Conservation (phyloP, 2,329 filamentous ascomycete species). For the Madurella fahalii region DNA sequence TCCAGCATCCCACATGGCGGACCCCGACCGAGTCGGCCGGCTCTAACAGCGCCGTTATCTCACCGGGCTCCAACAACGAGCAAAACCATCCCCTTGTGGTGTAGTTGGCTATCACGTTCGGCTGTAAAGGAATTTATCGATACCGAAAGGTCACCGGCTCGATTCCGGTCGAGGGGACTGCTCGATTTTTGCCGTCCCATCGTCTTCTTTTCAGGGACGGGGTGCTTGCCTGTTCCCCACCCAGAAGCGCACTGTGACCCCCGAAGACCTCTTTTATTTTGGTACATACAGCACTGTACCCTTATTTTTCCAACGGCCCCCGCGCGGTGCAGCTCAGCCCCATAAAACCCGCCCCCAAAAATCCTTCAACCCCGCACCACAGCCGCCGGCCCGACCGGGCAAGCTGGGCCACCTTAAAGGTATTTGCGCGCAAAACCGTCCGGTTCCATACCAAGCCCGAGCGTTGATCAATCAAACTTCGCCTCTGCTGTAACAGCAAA, state of each 20-base stretch:
- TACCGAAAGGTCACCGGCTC: conserved; percentile 17
- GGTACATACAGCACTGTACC: too few species aligned
- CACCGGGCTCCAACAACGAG: background rate
- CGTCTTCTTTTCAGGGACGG: too few species aligned
- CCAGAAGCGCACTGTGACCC: too few species aligned
- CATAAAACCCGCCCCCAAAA: too few species aligned
- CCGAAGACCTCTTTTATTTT: too few species aligned
- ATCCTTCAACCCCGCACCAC: too few species aligned
- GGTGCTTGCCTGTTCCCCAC: too few species aligned
- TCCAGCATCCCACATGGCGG: too few species aligned
- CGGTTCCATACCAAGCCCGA: background rate
- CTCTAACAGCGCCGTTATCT: too few species aligned
- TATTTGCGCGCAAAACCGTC: background rate
- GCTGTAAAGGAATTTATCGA: conserved; percentile 13
- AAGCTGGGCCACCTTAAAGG: background rate
- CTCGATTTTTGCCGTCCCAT: background rate
- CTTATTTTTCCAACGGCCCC: too few species aligned
- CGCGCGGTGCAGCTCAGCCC: too few species aligned
- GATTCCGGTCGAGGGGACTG: conserved; percentile 16
- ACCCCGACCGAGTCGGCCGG: background rate
- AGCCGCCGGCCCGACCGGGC: too few species aligned
- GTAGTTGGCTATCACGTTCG: conserved; percentile 18
- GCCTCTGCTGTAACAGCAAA: background rate
- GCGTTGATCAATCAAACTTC: background rate
- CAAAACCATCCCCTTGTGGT: conserved; percentile 11